phyloP scores from a whole-genome alignment of 2,329 filamentous ascomycete genomes.

The Venturia asperata region DNA sequence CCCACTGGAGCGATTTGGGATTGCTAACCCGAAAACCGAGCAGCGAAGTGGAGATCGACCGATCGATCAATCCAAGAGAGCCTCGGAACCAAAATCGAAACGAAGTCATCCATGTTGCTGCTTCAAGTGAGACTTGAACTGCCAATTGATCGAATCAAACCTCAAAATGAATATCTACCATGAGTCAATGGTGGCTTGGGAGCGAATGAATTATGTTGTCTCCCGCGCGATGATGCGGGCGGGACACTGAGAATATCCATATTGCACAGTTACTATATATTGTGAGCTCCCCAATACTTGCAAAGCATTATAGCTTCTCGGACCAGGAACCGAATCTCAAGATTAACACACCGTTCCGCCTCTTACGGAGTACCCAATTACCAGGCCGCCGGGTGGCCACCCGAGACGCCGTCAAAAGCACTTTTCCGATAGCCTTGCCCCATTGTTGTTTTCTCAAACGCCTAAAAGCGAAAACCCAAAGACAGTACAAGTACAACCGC shows the following conservation, averaged over 20 bases:
- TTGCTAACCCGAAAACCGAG: not conserved
- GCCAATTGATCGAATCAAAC: not conserved
- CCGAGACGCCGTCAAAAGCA: not conserved
- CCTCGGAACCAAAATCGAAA: not conserved
- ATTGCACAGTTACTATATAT: not conserved
- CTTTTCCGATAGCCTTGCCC: not conserved
- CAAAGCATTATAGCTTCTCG: not conserved
- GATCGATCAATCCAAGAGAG: not conserved
- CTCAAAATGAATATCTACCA: not conserved
- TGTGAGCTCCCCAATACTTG: not conserved
- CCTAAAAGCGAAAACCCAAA: not conserved
- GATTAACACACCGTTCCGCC: not conserved
- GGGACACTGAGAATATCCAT: not conserved
- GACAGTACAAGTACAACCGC: slow-evolving; percentile 1
- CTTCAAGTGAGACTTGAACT: not conserved
- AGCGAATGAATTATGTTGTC: not conserved
- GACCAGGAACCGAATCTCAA: not conserved
- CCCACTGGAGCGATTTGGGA: slow-evolving; percentile 2
- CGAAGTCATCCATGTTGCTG: not conserved
- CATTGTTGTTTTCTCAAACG: not conserved
- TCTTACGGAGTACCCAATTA: not conserved
- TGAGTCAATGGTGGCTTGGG: not conserved
- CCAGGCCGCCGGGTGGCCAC: not conserved
- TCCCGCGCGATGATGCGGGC: not conserved
- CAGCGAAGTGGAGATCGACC: not conserved